Percentiles rank a stretch among this genome's conserved stretches.
These are phyloP conservation scores for Solanum chilense DNA, from an alignment of 257 asterid genomes.

Conservation along the genomic window DNA sequence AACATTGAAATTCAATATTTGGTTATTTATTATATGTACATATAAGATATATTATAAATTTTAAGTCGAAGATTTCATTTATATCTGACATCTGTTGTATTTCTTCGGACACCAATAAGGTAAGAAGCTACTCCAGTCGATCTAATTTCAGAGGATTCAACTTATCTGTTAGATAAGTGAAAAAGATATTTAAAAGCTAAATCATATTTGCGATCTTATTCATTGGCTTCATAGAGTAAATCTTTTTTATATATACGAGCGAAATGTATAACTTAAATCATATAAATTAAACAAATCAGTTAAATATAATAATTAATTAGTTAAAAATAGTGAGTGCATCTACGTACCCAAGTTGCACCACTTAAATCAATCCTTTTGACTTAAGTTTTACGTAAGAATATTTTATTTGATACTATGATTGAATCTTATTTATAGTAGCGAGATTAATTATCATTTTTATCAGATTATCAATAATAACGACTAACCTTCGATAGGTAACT, in stretches of 20 bases:
- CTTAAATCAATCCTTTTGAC: not conserved
- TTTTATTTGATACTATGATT: not conserved
- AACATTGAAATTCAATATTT: not conserved
- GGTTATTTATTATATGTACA: no score
- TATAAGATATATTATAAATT: no score
- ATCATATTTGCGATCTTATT: not conserved
- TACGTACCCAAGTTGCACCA: not conserved
- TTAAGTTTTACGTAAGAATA: not conserved
- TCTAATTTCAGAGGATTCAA: no score
- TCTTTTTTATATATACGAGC: accelerated
- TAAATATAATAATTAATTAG: not conserved
- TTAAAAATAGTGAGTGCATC: not conserved
- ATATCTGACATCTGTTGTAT: no score
- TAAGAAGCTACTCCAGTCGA: no score
- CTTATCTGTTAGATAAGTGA: no score
- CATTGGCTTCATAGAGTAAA: no score
- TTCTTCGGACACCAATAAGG: no score
- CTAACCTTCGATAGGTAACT: constrained; percentile 22
- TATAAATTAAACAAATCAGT: no score
- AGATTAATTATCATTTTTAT: not conserved
- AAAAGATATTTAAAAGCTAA: not conserved
- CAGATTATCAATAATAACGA: not conserved
- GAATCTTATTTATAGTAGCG: not conserved
- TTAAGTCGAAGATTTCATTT: no score
- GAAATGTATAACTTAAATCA: not conserved